These are phyloP conservation scores for Globisporangium nagaii DNA, from an alignment of 352 stramenopile genomes.

Conservation along the genomic window DNA sequence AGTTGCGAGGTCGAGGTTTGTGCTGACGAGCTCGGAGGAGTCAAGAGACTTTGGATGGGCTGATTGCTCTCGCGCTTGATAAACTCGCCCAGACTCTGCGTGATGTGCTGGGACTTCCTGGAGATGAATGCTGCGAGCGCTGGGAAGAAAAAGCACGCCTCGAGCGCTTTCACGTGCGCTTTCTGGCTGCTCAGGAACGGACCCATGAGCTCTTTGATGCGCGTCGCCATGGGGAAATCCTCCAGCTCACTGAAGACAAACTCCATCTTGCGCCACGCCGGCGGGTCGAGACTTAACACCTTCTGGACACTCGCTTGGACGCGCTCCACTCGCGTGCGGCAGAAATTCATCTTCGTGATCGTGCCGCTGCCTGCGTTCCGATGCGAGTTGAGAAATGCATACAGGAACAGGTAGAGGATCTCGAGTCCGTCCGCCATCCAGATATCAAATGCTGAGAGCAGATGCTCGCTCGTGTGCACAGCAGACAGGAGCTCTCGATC, in stretches of 20 bases:
- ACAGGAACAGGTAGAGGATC: conserved; percentile 13
- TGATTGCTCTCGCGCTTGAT: not conserved
- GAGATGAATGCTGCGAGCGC: conserved; percentile 4
- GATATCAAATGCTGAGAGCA: not conserved
- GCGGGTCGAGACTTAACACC: conserved; percentile 7
- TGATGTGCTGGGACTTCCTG: conserved; percentile 9
- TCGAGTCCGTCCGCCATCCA: conserved; percentile 11
- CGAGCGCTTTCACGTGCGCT: conserved; percentile 5
- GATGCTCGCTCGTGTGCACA: conserved; percentile 5
- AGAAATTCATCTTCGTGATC: conserved; percentile 12
- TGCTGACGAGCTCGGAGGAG: not conserved
- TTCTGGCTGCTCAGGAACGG: conserved; percentile 5
- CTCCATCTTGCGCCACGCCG: conserved; percentile 7
- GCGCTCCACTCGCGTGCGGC: conserved; percentile 8
- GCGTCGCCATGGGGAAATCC: not conserved
- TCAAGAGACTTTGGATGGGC: not conserved
- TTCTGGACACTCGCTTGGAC: conserved; percentile 8
- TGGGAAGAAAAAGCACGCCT: conserved; percentile 11
- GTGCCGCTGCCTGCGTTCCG: conserved; percentile 4
- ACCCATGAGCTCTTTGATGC: conserved; percentile 8
- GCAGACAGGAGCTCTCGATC: conserved; percentile 10
- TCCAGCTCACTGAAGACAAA: conserved; percentile 12
- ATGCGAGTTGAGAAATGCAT: conserved; percentile 12
- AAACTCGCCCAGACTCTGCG: conserved; percentile 3
- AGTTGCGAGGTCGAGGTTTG: not conserved